Conservation (phyloP, 2,329 filamentous ascomycete genomes). For the Alternaria alternata region DNA sequence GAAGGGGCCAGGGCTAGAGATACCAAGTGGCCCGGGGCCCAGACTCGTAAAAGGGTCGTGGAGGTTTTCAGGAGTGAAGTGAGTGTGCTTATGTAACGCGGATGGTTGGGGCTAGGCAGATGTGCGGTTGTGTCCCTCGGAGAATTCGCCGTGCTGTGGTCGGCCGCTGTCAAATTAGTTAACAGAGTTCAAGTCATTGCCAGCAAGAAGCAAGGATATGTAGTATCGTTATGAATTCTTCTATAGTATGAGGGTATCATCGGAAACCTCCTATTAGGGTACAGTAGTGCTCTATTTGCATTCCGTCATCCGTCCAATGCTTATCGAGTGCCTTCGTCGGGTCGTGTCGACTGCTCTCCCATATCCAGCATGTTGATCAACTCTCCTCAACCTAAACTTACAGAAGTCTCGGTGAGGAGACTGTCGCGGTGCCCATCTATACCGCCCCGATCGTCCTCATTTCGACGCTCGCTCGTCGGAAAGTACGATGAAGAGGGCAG, state of each 20-base stretch:
- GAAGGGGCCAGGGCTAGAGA: not conserved
- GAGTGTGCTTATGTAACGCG: not conserved
- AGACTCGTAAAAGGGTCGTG: not conserved
- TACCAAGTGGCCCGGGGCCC: not conserved
- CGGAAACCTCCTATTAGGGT: constrained; percentile 15
- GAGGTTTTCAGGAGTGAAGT: not conserved
- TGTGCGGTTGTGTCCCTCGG: not conserved
- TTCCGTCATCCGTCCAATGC: constrained; percentile 2
- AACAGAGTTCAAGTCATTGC: not conserved
- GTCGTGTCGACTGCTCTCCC: not conserved
- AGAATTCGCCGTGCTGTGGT: not conserved
- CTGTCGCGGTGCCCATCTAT: not conserved
- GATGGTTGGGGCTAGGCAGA: not conserved
- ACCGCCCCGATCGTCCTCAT: not conserved
- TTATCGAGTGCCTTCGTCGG: not conserved
- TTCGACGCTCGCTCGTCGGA: not conserved
- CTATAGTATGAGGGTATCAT: constrained; percentile 18
- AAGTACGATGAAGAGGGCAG: not conserved
- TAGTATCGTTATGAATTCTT: constrained; percentile 17
- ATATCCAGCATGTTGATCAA: not conserved
- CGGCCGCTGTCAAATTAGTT: not conserved
- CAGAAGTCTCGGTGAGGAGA: not conserved
- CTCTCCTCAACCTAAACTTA: not conserved
- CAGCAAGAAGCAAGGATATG: not conserved
- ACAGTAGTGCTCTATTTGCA: constrained; percentile 13